phyloP scores from a whole-genome alignment of 495 filamentous ascomycete species.

The Lasiosphaeriaceae sp. region DNA sequence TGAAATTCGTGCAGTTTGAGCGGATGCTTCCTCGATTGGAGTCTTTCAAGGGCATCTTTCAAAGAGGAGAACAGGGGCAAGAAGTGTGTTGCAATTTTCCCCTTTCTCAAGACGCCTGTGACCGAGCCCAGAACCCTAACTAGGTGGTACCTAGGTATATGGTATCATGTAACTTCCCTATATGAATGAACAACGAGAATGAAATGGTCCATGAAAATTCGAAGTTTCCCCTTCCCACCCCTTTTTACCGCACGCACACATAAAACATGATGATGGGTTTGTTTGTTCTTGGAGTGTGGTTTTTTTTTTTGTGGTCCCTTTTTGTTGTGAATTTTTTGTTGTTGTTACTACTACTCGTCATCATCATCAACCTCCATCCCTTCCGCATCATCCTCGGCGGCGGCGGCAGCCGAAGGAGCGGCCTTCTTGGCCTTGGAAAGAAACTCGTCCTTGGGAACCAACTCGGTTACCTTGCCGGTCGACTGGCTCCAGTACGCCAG shows the following conservation, averaged over 20 bases:
- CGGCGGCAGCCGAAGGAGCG: not conserved
- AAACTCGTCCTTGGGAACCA: conserved; percentile 20
- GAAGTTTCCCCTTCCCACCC: not conserved
- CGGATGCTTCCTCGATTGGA: too few relatives aligned
- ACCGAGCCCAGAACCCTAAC: conserved; percentile 21
- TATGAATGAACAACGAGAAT: conserved; percentile 3
- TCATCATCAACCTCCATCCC: conserved; percentile 20
- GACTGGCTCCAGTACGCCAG: conserved; percentile 69
- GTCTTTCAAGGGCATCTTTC: too few relatives aligned
- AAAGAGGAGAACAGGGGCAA: too few relatives aligned
- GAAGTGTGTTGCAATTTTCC: conserved; percentile 13
- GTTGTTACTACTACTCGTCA: conserved; percentile 6
- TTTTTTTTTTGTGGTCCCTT: not conserved
- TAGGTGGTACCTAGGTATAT: conserved; percentile 2
- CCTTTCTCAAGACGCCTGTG: conserved; percentile 8
- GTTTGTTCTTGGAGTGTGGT: not conserved
- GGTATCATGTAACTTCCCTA: conserved; percentile 11
- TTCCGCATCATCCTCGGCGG: not conserved
- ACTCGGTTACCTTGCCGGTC: conserved; percentile 55
- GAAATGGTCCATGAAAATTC: not conserved
- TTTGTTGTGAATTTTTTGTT: conserved; percentile 1
- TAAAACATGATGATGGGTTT: not conserved
- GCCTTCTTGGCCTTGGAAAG: too few relatives aligned
- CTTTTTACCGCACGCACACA: not conserved
- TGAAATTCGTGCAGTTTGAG: too few relatives aligned